Conservation (phyloP, 23 red algal species). For the Gracilaria vermiculophylla region DNA sequence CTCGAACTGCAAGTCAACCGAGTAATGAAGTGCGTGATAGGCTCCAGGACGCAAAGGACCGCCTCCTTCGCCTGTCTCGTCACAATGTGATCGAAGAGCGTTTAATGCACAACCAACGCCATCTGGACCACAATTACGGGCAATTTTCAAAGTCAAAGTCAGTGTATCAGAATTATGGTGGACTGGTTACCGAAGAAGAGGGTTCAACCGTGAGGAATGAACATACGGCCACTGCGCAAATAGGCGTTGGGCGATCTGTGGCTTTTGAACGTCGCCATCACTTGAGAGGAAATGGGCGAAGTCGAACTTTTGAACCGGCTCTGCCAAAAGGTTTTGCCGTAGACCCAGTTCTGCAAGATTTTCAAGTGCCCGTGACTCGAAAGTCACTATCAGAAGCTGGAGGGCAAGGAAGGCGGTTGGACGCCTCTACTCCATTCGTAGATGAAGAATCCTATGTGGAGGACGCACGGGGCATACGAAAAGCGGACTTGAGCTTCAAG, state of each 20-base stretch:
- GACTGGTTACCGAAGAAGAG: background rate
- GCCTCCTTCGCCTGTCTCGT: background rate
- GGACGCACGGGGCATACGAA: background rate
- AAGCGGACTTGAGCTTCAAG: background rate
- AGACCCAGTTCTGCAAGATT: conserved; percentile 47
- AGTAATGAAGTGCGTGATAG: background rate
- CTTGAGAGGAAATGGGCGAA: background rate
- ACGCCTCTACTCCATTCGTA: background rate
- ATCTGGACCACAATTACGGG: background rate
- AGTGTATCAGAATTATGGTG: background rate
- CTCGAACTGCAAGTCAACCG: background rate
- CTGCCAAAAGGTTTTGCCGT: conserved; percentile 8
- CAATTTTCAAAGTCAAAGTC: background rate
- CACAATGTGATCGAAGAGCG: background rate
- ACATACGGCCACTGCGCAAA: background rate
- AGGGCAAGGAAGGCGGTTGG: background rate
- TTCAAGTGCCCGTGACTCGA: conserved; percentile 31
- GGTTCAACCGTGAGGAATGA: background rate
- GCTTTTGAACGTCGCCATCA: background rate
- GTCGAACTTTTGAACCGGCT: conserved; percentile 2
- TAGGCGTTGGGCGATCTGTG: background rate
- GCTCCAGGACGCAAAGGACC: background rate
- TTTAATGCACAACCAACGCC: background rate
- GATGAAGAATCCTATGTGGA: conserved; percentile 20
- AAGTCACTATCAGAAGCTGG: conserved; percentile 54